Percentiles rank a stretch among this genome's conserved stretches.
Evolutionary conservation across 2,329 filamentous ascomycete species (phyloP).

Genomic region (Fusarium buxicola): DNA sequence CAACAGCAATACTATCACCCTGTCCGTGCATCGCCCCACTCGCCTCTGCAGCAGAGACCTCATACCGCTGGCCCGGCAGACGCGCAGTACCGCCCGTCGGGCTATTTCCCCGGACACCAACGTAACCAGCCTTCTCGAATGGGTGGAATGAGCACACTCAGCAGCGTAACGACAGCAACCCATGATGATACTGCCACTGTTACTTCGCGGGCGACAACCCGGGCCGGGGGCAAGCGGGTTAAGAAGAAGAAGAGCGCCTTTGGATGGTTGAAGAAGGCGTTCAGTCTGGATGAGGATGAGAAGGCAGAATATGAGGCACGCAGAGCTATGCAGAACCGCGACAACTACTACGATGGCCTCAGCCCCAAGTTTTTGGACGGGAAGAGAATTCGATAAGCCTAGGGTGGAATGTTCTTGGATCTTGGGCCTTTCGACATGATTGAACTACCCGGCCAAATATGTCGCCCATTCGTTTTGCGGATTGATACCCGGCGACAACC

Average conservation of each 20-base stretch:
- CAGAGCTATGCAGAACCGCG: conserved; percentile 58
- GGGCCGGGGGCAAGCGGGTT: conserved; percentile 55
- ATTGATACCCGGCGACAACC: conserved; percentile 44
- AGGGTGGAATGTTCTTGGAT: conserved; percentile 9
- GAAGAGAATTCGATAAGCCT: conserved; percentile 56
- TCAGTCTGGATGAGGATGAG: conserved; percentile 73
- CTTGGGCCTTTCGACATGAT: conserved; percentile 3
- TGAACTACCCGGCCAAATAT: conserved; percentile 1
- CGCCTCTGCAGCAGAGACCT: conserved; percentile 69
- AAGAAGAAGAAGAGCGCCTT: conserved; percentile 77
- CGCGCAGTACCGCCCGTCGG: conserved; percentile 46
- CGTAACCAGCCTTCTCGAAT: conserved; percentile 65
- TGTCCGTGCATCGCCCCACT: conserved; percentile 72
- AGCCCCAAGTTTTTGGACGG: conserved; percentile 69
- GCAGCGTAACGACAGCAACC: conserved; percentile 63
- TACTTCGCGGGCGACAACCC: conserved; percentile 43
- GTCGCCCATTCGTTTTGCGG: conserved; percentile 34
- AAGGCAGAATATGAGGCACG: conserved; percentile 68
- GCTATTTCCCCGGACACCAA: conserved; percentile 54
- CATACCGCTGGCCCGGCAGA: conserved; percentile 61
- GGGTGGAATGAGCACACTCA: conserved; percentile 68
- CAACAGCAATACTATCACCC: conserved; percentile 68
- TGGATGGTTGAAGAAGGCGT: conserved; percentile 76
- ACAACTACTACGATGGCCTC: conserved; percentile 62
- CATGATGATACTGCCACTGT: conserved; percentile 52